Evolutionary conservation across 441 rosid species (phyloP).

Genomic region (Erysimum cheiri): DNA sequence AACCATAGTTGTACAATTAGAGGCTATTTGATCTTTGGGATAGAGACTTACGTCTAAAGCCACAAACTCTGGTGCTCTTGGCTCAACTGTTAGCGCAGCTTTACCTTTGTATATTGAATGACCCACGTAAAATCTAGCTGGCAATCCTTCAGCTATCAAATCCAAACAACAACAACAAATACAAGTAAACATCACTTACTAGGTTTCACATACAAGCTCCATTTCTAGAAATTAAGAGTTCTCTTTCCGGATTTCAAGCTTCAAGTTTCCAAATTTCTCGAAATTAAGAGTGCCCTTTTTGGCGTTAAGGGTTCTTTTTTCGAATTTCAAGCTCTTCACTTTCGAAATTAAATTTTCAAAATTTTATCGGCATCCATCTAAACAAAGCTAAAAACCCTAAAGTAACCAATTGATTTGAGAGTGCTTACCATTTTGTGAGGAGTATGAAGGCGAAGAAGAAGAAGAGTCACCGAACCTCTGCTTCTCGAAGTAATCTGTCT

Average conservation of each 20-base stretch:
- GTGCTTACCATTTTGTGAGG: constrained; percentile 40
- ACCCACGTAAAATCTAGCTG: constrained; percentile 70
- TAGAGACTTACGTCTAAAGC: constrained; percentile 62
- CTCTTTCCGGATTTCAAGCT: constrained; percentile 6
- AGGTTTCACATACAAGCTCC: not conserved
- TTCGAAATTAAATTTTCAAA: constrained; percentile 1
- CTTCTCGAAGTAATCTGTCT: constrained; percentile 63
- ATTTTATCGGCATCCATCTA: not conserved
- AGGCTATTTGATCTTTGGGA: not conserved
- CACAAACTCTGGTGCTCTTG: constrained; percentile 81
- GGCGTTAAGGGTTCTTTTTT: not conserved
- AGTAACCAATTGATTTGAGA: constrained; percentile 9
- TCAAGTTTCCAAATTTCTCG: not conserved
- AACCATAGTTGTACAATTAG: not conserved
- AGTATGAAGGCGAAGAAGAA: constrained; percentile 38
- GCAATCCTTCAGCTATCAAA: constrained; percentile 51
- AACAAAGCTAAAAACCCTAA: constrained; percentile 36
- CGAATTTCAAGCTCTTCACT: not conserved
- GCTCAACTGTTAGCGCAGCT: constrained; percentile 85
- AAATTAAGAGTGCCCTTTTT: not conserved
- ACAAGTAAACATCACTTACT: constrained; percentile 28
- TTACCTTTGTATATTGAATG: constrained; percentile 96
- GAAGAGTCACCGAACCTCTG: constrained; percentile 47
- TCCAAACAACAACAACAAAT: constrained; percentile 3
- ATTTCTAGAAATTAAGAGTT: not conserved